Percentiles rank a stretch among this genome's conserved stretches.
These are phyloP conservation scores for Musa beccarii DNA, from an alignment of 176 grass and related monocot genomes.

Conservation along the genomic window DNA sequence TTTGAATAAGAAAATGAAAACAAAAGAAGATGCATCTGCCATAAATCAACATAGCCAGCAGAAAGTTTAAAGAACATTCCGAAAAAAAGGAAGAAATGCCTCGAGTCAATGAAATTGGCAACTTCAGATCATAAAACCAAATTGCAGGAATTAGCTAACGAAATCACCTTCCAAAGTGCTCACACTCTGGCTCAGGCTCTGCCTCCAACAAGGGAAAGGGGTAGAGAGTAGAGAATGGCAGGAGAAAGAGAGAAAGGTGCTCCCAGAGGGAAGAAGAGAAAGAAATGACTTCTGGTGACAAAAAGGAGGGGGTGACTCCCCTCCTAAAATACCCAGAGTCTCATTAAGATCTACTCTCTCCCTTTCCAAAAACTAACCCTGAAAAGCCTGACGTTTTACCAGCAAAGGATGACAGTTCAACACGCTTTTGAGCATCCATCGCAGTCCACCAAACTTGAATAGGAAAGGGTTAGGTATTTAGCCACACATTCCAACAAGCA, in stretches of 20 bases:
- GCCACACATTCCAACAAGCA: neutral
- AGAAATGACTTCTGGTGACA: neutral
- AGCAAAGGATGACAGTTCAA: neutral
- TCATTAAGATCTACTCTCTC: neutral
- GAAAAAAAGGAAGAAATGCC: neutral
- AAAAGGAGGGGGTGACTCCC: neutral
- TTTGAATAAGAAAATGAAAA: neutral
- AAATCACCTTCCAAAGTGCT: neutral
- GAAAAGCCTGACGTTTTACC: neutral
- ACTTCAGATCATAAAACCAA: too few species aligned
- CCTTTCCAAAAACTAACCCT: neutral
- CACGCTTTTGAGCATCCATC: neutral
- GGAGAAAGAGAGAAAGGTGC: neutral
- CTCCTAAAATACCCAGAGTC: constrained; percentile 8
- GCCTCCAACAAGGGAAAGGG: neutral
- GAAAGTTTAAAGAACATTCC: neutral
- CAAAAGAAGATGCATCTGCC: too few species aligned
- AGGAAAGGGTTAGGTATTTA: neutral
- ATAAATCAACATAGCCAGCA: too few species aligned
- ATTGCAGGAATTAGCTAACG: neutral
- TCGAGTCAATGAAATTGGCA: neutral
- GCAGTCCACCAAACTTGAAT: neutral
- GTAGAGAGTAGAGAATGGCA: neutral
- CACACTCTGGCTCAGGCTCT: neutral
- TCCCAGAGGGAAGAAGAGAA: neutral